These are phyloP conservation scores for Fusarium succisae DNA, from an alignment of 2,329 filamentous ascomycete species.

Conservation along the genomic window DNA sequence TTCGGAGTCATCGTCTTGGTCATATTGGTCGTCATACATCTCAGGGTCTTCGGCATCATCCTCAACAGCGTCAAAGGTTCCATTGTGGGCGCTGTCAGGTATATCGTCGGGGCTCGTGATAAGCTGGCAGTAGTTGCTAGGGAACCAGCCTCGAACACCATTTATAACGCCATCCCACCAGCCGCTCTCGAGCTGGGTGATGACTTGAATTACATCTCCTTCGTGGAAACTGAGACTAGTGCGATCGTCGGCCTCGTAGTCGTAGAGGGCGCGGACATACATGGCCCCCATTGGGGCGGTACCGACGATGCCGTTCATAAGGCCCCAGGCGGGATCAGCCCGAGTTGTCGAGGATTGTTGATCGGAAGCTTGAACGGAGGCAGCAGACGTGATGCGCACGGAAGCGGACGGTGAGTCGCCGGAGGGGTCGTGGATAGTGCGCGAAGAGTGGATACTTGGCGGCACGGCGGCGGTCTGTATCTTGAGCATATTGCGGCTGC, in stretches of 20 bases:
- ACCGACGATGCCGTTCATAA: constrained; percentile 70
- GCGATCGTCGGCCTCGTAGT: constrained; percentile 97
- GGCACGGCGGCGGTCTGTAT: constrained; percentile 46
- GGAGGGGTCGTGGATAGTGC: constrained; percentile 44
- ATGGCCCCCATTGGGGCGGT: constrained; percentile 73
- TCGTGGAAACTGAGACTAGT: constrained; percentile 97
- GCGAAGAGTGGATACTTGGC: constrained; percentile 47
- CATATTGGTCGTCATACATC: constrained; percentile 73
- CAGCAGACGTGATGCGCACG: constrained; percentile 41
- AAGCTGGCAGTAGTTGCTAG: constrained; percentile 96
- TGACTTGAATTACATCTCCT: constrained; percentile 97
- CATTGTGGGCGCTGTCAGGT: constrained; percentile 67
- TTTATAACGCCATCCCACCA: constrained; percentile 99
- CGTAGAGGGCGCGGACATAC: constrained; percentile 95
- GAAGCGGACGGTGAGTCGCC: constrained; percentile 42
- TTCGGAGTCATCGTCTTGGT: constrained; percentile 73
- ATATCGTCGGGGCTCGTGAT: constrained; percentile 81
- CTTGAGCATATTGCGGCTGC: constrained; percentile 46
- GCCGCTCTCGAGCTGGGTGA: constrained; percentile 96
- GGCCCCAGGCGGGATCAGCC: constrained; percentile 41
- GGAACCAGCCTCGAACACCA: constrained; percentile 96
- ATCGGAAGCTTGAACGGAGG: constrained; percentile 40
- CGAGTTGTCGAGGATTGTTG: constrained; percentile 37
- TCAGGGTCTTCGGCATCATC: constrained; percentile 73
- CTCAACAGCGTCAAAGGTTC: constrained; percentile 62